Conservation (phyloP, 1,284 basidiomycete genomes). For the Phenoliferia sp. region DNA sequence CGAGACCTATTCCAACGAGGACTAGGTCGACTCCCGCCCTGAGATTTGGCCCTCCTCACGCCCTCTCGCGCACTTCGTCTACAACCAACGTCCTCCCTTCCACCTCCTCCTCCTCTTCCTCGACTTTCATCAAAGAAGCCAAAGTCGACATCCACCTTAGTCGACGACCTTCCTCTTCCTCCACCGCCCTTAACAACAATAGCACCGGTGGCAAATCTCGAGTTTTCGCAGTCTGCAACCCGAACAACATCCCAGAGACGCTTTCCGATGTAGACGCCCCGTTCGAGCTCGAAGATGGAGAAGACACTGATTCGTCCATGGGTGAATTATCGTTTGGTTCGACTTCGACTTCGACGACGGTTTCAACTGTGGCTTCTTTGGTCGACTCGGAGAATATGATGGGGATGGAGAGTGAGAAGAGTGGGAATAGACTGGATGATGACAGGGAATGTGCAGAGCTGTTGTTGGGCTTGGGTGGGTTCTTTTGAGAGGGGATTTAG, state of each 20-base stretch:
- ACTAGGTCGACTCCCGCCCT: neutral
- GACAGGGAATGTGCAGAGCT: slow-evolving; percentile 31
- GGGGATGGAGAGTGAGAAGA: neutral
- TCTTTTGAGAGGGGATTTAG: slow-evolving; percentile 15
- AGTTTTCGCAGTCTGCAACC: neutral
- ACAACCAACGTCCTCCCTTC: neutral
- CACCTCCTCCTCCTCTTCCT: neutral
- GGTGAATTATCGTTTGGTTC: slow-evolving; percentile 27
- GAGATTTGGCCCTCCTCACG: neutral
- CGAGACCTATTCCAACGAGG: neutral
- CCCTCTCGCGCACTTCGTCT: neutral
- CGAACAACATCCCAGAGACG: neutral
- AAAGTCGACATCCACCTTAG: no score
- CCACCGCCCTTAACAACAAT: no score
- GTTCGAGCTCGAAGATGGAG: neutral
- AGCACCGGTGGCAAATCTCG: neutral
- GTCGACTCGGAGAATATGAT: neutral
- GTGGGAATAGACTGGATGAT: slow-evolving; percentile 9
- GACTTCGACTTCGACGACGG: slow-evolving; percentile 22
- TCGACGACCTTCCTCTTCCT: no score
- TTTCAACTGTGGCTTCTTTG: neutral
- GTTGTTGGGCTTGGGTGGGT: slow-evolving; percentile 27
- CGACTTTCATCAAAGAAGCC: neutral
- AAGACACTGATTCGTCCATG: slow-evolving; percentile 1
- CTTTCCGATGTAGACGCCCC: neutral